Percentiles rank a stretch among this genome's conserved stretches.
phyloP scores from a whole-genome alignment of 2,329 filamentous ascomycete species.

The Fusarium robinianum region DNA sequence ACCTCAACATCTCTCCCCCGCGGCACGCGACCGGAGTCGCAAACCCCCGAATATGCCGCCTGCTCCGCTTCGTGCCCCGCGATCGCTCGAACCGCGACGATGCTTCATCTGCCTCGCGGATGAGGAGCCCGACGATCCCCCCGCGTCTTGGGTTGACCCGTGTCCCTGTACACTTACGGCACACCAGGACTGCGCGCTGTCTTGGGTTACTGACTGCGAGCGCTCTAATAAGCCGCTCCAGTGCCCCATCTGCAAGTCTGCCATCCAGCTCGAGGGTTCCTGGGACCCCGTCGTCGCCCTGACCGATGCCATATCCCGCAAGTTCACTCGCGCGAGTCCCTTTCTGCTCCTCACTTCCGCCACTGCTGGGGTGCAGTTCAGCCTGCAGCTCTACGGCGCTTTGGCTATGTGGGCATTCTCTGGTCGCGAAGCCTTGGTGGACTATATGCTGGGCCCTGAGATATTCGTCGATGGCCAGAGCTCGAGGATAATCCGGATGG shows the following conservation, averaged over 20 bases:
- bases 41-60: too few relatives aligned
- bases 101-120: conserved; percentile 69
- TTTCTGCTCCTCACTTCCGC: conserved; percentile 68
- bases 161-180: conserved; percentile 90
- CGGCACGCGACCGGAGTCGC: conserved; percentile 23
- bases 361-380: conserved; percentile 53
- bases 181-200: conserved; percentile 85
- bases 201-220: conserved; percentile 93
- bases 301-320: conserved; percentile 61
- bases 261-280: conserved; percentile 76
- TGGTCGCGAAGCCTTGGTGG: conserved; percentile 50
- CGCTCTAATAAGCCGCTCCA: conserved; percentile 66
- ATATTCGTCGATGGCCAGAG: conserved; percentile 36
- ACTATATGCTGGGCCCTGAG: conserved; percentile 48
- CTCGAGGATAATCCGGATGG: conserved; percentile 29
- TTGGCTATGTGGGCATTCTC: conserved; percentile 57
- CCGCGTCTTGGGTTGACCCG: conserved; percentile 76
- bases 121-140: conserved; percentile 53
- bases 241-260: conserved; percentile 88
- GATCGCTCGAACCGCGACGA: conserved; percentile 43
- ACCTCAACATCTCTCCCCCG: conserved; percentile 1
- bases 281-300: conserved; percentile 72
- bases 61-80: conserved; percentile 7
- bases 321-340: conserved; percentile 59
- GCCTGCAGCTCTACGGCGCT: conserved; percentile 58